These are phyloP conservation scores for Platanus orientalis DNA, from an alignment of 164 flowering plant genomes.

Conservation along the genomic window DNA sequence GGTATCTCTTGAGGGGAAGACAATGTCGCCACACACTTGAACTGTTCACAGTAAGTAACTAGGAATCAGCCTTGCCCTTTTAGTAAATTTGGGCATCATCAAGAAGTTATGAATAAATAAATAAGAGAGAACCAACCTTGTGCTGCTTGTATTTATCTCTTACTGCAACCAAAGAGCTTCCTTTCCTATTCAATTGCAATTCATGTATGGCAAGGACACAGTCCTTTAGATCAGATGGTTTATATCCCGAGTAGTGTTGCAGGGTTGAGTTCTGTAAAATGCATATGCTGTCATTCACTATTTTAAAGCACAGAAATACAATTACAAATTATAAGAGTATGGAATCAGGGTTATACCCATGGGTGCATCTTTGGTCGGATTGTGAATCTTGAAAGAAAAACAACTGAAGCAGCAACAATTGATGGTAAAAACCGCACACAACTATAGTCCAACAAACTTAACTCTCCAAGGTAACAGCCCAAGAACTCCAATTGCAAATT, in stretches of 20 bases:
- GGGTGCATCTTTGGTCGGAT: constrained; percentile 50
- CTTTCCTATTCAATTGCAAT: constrained; percentile 42
- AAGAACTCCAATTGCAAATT: constrained; percentile 65
- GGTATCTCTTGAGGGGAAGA: constrained; percentile 46
- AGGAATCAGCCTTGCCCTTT: not conserved
- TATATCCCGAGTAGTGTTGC: constrained; percentile 44
- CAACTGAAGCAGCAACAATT: constrained; percentile 68
- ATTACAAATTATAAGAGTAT: not conserved
- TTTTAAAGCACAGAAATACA: not conserved
- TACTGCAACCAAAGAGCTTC: constrained; percentile 34
- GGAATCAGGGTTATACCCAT: constrained; percentile 43
- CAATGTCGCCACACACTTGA: constrained; percentile 47
- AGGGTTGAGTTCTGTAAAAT: constrained; percentile 36
- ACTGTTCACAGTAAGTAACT: constrained; percentile 29
- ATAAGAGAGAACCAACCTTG: constrained; percentile 34
- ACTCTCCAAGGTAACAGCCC: constrained; percentile 69
- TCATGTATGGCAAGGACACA: constrained; percentile 57
- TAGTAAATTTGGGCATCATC: not conserved
- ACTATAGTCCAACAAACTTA: constrained; percentile 65
- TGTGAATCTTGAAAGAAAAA: constrained; percentile 55
- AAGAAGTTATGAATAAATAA: not conserved
- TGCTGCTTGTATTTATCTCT: constrained; percentile 61
- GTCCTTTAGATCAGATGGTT: constrained; percentile 53
- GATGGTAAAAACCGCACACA: constrained; percentile 74
- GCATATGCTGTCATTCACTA: not conserved